Conservation (phyloP, 176 grass and related monocot genomes). For the Miscanthus lutarioriparius region DNA sequence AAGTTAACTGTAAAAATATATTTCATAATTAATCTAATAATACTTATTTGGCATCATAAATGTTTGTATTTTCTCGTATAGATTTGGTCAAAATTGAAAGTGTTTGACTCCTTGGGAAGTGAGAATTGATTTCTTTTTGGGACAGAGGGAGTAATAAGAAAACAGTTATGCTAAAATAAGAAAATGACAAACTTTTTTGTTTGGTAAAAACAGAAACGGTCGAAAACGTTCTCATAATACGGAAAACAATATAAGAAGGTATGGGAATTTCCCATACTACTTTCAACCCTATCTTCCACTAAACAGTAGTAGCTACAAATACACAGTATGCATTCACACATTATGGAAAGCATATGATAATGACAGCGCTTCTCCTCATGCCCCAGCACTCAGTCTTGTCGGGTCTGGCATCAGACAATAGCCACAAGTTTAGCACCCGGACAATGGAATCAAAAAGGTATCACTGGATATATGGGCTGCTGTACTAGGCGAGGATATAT, state of each 20-base stretch:
- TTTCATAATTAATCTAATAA: no score
- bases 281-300: not conserved
- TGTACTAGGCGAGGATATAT: not conserved
- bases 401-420: not conserved
- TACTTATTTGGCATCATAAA: no score
- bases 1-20: no score
- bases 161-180: no score
- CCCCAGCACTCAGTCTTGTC: not conserved
- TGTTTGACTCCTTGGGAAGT: no score
- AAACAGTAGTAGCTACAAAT: not conserved
- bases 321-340: not conserved
- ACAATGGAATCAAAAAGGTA: not conserved
- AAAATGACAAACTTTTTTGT: no score
- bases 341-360: not conserved
- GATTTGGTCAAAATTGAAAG: no score
- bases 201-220: not conserved
- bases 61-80: no score
- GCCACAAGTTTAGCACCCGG: not conserved
- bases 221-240: not conserved
- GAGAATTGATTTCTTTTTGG: no score
- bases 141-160: no score
- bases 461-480: not conserved
- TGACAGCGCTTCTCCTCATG: not conserved
- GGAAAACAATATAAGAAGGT: not conserved
- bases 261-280: not conserved